Conservation (phyloP, 345 rosid genomes). For the Tarenaya hassleriana region DNA sequence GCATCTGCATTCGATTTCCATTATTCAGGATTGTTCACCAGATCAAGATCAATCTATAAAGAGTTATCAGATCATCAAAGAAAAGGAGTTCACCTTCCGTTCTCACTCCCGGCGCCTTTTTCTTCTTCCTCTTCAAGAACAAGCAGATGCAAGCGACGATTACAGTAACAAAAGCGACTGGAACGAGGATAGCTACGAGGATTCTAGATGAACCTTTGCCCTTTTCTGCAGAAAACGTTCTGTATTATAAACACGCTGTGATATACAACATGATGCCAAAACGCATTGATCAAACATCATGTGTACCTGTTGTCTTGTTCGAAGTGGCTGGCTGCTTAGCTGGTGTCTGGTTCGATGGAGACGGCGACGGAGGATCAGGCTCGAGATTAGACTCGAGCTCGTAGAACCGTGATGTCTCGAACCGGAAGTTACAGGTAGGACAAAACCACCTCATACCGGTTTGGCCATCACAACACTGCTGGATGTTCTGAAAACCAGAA, state of each 20-base stretch:
- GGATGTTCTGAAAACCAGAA: slow-evolving; percentile 8
- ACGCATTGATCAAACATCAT: not conserved
- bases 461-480: slow-evolving; percentile 18
- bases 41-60: not conserved
- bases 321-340: not conserved
- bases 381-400: slow-evolving; percentile 14
- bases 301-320: slow-evolving; percentile 12
- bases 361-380: slow-evolving; percentile 20
- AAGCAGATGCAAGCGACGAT: slow-evolving; percentile 16
- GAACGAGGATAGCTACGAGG: slow-evolving; percentile 18
- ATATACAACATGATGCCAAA: no score
- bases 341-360: slow-evolving; percentile 5
- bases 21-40: not conserved
- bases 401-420: slow-evolving; percentile 28
- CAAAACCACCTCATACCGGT: slow-evolving; percentile 28
- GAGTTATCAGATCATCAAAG: not conserved
- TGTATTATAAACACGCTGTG: not conserved
- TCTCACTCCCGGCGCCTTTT: not conserved
- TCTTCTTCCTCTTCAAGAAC: slow-evolving; percentile 22
- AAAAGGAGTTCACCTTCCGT: slow-evolving; percentile 19
- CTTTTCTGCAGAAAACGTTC: slow-evolving; percentile 20
- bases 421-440: slow-evolving; percentile 44
- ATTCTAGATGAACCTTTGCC: slow-evolving; percentile 21
- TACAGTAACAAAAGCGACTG: slow-evolving; percentile 17
- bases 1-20: slow-evolving; percentile 16